Percentiles rank a stretch among this genome's conserved stretches.
Evolutionary conservation across 1,284 basidiomycete species (phyloP).

Genomic region (Cryptococcus sp.): DNA sequence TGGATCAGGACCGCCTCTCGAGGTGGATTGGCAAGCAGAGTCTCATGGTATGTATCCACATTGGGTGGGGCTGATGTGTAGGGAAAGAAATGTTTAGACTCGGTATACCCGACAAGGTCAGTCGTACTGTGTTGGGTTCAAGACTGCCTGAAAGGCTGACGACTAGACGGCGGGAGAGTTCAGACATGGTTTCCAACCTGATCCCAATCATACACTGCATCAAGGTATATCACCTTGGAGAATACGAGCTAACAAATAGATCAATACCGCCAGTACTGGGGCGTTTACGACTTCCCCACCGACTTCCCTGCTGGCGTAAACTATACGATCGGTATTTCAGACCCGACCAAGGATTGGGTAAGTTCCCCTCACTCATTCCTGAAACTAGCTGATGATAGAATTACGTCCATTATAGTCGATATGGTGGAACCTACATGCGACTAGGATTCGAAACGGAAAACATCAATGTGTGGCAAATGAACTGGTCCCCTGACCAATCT

Average conservation of each 20-base stretch:
- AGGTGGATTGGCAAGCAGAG: slow-evolving; percentile 23
- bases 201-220: slow-evolving; percentile 15
- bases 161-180: background rate
- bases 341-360: slow-evolving; percentile 5
- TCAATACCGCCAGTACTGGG: slow-evolving; percentile 26
- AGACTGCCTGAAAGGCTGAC: background rate
- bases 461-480: slow-evolving; percentile 20
- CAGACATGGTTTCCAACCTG: slow-evolving; percentile 17
- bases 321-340: slow-evolving; percentile 20
- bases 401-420: background rate
- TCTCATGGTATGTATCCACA: slow-evolving; percentile 2
- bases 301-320: slow-evolving; percentile 29
- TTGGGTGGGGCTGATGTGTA: background rate
- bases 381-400: background rate
- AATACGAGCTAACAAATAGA: slow-evolving; percentile 13
- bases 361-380: background rate
- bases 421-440: slow-evolving; percentile 2
- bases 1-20: slow-evolving; percentile 2
- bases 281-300: slow-evolving; percentile 18
- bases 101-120: slow-evolving; percentile 25
- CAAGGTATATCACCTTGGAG: background rate
- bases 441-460: slow-evolving; percentile 9
- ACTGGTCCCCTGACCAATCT: slow-evolving; percentile 7
- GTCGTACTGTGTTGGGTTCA: background rate
- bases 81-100: slow-evolving; percentile 36